Percentiles rank a stretch among this genome's conserved stretches.
These are phyloP conservation scores for Graphium sp. DNA, from an alignment of 2,329 filamentous ascomycete genomes.

Conservation along the genomic window DNA sequence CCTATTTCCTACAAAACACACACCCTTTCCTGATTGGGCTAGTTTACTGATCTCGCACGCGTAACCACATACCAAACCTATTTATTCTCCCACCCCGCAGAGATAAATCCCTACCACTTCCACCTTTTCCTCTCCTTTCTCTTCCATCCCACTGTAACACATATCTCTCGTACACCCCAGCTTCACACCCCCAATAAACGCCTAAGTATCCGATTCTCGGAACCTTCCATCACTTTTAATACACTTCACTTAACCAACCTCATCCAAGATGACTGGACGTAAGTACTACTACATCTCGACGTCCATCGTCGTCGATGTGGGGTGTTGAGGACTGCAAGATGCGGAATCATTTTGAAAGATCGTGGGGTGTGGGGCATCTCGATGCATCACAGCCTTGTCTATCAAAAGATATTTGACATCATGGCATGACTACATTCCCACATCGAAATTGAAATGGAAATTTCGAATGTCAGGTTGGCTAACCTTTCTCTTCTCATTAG, in stretches of 20 bases:
- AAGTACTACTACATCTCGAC: conserved; percentile 22
- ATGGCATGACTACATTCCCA: not conserved
- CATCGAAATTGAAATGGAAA: too few species aligned
- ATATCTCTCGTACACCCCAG: too few species aligned
- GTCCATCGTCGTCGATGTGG: not conserved
- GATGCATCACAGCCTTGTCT: conserved; percentile 1
- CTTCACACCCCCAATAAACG: too few species aligned
- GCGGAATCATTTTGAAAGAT: not conserved
- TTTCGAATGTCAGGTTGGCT: too few species aligned
- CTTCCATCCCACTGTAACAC: too few species aligned
- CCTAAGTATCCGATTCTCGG: conserved; percentile 2
- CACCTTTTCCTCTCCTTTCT: too few species aligned
- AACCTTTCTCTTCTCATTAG: conserved; percentile 28
- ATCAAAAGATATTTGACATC: not conserved
- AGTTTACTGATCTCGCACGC: too few species aligned
- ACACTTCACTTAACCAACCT: conserved; percentile 12
- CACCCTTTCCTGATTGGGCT: too few species aligned
- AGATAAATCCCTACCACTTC: too few species aligned
- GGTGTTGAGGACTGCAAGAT: not conserved
- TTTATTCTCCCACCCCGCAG: too few species aligned
- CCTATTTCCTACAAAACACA: too few species aligned
- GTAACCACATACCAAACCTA: too few species aligned
- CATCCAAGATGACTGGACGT: conserved; percentile 56
- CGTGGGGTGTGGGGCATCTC: not conserved
- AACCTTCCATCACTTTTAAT: conserved; percentile 5